These are phyloP conservation scores for Elsinoe perseae DNA, from an alignment of 2,329 filamentous ascomycete genomes.

Conservation along the genomic window DNA sequence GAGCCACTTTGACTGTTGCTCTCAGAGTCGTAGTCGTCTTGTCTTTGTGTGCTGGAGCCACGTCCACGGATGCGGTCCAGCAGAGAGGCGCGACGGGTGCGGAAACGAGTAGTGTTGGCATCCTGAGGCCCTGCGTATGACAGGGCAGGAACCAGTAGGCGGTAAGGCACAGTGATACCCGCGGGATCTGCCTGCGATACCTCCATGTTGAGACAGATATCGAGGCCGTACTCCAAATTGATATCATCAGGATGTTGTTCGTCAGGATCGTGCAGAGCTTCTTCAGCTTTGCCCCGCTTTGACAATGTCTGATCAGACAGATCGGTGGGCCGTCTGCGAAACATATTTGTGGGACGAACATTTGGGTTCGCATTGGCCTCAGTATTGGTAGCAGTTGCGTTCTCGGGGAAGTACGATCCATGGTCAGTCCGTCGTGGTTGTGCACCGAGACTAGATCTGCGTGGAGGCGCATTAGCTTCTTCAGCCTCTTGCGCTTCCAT, in stretches of 20 bases:
- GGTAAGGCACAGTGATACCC: slow-evolving; percentile 81
- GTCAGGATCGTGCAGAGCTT: slow-evolving; percentile 50
- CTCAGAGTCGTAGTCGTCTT: slow-evolving; percentile 16
- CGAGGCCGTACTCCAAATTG: slow-evolving; percentile 73
- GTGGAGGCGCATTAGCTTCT: background rate
- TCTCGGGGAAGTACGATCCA: slow-evolving; percentile 17
- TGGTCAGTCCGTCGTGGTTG: background rate
- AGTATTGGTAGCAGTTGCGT: background rate
- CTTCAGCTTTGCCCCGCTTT: slow-evolving; percentile 26
- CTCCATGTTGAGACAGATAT: slow-evolving; percentile 84
- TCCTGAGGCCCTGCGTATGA: slow-evolving; percentile 35
- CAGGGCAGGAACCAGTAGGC: slow-evolving; percentile 74
- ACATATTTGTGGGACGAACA: slow-evolving; percentile 30
- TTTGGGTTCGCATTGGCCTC: background rate
- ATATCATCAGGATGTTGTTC: slow-evolving; percentile 51
- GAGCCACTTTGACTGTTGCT: slow-evolving; percentile 16
- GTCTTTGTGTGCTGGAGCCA: background rate
- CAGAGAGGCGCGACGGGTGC: slow-evolving; percentile 17
- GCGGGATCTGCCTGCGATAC: slow-evolving; percentile 76
- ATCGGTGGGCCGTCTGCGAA: slow-evolving; percentile 39
- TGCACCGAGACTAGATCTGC: slow-evolving; percentile 6
- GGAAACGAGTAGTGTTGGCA: slow-evolving; percentile 23
- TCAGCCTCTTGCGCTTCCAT: background rate
- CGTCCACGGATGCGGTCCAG: slow-evolving; percentile 21
- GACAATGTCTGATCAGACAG: slow-evolving; percentile 34